These are phyloP conservation scores for Cyberlindnera mycetangii DNA, from an alignment of 805 yeast species.

Conservation along the genomic window DNA sequence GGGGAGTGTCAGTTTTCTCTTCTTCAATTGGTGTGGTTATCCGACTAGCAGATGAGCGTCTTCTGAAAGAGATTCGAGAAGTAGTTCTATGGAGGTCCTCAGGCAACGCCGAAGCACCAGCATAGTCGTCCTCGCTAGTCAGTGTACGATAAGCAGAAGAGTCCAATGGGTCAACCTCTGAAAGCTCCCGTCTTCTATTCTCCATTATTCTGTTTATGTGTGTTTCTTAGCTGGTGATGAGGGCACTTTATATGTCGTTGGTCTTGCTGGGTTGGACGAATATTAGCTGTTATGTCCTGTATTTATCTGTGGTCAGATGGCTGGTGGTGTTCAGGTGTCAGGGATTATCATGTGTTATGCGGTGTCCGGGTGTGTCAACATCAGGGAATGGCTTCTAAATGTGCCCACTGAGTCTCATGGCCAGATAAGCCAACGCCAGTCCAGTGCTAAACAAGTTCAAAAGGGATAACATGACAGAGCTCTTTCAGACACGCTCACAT, in stretches of 20 bases:
- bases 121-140: conserved; percentile 14
- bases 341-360: no score
- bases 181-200: conserved; percentile 4
- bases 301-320: no score
- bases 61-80: conserved; percentile 6
- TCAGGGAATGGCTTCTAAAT: no score
- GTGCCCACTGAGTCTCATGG: no score
- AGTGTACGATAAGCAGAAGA: conserved; percentile 9
- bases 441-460: no score
- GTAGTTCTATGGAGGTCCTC: conserved; percentile 9
- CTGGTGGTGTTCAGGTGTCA: no score
- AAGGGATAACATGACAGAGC: neutral
- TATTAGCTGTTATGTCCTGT: no score
- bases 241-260: no score
- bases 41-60: conserved; percentile 8
- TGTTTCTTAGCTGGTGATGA: no score
- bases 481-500: neutral
- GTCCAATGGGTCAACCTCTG: conserved; percentile 18
- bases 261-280: no score
- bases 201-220: neutral
- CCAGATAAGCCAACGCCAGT: no score
- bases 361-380: no score
- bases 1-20: neutral
- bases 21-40: neutral
- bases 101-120: conserved; percentile 10